A percentile compares a stretch with the other conserved stretches of the same genome.
phyloP scores from a whole-genome alignment of 139 green algal species.

The Micromonas commoda region DNA sequence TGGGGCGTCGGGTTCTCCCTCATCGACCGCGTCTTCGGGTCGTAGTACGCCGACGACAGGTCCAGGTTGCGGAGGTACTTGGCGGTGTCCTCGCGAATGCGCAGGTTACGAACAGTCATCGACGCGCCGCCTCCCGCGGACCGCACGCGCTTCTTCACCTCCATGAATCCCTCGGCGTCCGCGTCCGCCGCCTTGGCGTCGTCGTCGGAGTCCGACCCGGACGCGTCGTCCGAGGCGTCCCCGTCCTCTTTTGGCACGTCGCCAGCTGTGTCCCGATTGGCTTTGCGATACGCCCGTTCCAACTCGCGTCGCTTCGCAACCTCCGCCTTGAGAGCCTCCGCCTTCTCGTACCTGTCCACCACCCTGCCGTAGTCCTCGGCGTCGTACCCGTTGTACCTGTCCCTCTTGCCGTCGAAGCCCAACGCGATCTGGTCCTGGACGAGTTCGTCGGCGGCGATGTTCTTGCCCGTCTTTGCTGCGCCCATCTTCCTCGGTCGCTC shows the following conservation, averaged over 20 bases:
- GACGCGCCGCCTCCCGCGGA: constrained; percentile 77
- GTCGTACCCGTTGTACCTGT: constrained; percentile 93
- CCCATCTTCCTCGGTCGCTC: constrained; percentile 83
- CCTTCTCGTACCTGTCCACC: constrained; percentile 65
- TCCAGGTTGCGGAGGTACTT: constrained; percentile 99
- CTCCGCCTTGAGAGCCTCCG: constrained; percentile 56
- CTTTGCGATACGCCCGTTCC: constrained; percentile 5
- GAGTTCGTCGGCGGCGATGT: constrained; percentile 15
- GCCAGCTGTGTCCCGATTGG: not conserved
- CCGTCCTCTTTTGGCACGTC: not conserved
- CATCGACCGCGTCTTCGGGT: constrained; percentile 97
- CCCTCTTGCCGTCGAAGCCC: constrained; percentile 84
- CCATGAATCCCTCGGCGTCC: constrained; percentile 79
- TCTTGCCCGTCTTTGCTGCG: constrained; percentile 51
- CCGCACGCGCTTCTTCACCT: constrained; percentile 92
- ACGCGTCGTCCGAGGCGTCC: not conserved
- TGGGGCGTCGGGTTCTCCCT: constrained; percentile 79
- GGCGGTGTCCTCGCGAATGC: constrained; percentile 98
- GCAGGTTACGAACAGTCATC: constrained; percentile 78
- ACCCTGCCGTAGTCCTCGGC: constrained; percentile 45
- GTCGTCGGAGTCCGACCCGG: constrained; percentile 45
- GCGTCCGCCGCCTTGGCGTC: constrained; percentile 85
- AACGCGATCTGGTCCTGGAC: constrained; percentile 71
- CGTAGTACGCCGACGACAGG: constrained; percentile 88
- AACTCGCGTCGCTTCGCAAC: constrained; percentile 42